These are phyloP conservation scores for Capillidium rhysosporum DNA, from an alignment of 371 early-diverging fungal genomes.

Conservation along the genomic window DNA sequence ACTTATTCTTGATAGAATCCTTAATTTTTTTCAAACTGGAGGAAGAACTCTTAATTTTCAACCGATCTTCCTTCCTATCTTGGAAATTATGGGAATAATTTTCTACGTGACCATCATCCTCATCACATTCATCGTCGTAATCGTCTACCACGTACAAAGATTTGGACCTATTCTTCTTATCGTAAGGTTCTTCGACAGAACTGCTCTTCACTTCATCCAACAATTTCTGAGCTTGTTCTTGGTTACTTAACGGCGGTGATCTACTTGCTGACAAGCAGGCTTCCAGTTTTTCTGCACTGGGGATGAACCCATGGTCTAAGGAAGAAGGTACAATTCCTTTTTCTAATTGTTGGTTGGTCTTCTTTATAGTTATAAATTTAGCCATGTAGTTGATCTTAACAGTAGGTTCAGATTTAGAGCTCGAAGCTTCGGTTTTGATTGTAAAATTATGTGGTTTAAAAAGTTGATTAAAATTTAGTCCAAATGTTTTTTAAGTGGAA, in stretches of 20 bases:
- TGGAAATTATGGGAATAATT: too few species aligned
- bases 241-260: not conserved
- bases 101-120: not conserved
- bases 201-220: not conserved
- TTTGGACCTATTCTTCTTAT: not conserved
- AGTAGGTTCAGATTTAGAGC: too few species aligned
- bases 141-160: constrained; percentile 3
- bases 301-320: constrained; percentile 4
- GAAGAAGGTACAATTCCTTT: not conserved
- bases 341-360: constrained; percentile 1
- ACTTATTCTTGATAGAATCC: too few species aligned
- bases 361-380: not conserved
- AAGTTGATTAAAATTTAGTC: too few species aligned
- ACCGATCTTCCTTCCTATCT: too few species aligned
- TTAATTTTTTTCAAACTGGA: too few species aligned
- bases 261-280: not conserved
- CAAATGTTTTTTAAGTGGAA: too few species aligned
- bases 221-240: not conserved
- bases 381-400: too few species aligned
- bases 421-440: too few species aligned
- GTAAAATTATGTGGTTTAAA: too few species aligned
- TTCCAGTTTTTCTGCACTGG: not conserved
- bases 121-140: not conserved
- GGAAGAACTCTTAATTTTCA: too few species aligned
- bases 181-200: not conserved